A percentile compares a stretch with the other conserved stretches of the same genome.
Conservation (phyloP, 176 grass and related monocot genomes). For the Aegilops speltoides region DNA sequence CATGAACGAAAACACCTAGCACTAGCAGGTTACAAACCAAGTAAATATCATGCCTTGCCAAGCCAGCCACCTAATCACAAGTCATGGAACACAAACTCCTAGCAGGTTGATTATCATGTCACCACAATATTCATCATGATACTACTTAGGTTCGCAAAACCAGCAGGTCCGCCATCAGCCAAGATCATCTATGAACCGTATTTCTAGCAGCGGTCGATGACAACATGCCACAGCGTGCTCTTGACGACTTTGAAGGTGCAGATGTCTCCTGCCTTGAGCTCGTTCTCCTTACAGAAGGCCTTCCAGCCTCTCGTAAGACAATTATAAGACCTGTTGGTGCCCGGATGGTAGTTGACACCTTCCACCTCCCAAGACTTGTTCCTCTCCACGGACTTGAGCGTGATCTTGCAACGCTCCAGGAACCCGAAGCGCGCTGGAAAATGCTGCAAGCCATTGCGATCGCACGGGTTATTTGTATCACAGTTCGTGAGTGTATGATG, state of each 20-base stretch:
- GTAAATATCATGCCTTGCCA: too few relatives aligned
- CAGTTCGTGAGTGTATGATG: background rate
- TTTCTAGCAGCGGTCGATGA: background rate
- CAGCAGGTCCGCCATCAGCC: too few relatives aligned
- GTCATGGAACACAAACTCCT: too few relatives aligned
- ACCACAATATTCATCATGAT: too few relatives aligned
- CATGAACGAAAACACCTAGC: too few relatives aligned
- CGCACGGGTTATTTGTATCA: background rate
- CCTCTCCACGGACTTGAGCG: background rate
- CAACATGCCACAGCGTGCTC: background rate
- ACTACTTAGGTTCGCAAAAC: too few relatives aligned
- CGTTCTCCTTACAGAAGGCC: slow-evolving; percentile 13
- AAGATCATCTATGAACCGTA: too few relatives aligned
- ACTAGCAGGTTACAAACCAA: too few relatives aligned
- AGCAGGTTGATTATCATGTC: too few relatives aligned
- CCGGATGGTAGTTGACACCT: background rate
- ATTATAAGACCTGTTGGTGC: too few relatives aligned
- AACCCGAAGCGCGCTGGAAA: background rate
- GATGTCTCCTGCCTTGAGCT: background rate
- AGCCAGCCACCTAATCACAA: too few relatives aligned
- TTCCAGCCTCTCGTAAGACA: background rate
- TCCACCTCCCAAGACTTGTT: background rate
- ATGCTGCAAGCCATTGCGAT: background rate
- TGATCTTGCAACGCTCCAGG: background rate
- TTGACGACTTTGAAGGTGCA: slow-evolving; percentile 26